phyloP scores from a whole-genome alignment of 2,329 filamentous ascomycete genomes.

The Madurella mycetomatis region DNA sequence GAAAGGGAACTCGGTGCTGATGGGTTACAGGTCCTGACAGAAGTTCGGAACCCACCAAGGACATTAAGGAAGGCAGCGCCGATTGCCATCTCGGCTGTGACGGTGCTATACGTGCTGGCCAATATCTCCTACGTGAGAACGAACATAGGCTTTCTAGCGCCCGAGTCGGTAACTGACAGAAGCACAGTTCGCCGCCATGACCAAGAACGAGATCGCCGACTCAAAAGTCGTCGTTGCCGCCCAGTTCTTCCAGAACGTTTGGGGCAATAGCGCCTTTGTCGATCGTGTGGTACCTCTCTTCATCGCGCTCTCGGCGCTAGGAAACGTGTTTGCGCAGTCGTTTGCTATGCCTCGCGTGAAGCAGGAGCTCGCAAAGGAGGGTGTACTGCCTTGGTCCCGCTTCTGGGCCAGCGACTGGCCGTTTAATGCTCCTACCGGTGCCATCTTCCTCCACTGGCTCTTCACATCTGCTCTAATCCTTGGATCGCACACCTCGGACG shows the following conservation, averaged over 20 bases:
- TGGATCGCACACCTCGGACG: constrained; percentile 25
- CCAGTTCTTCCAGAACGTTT: constrained; percentile 33
- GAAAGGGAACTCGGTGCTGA: neutral
- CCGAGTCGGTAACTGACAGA: neutral
- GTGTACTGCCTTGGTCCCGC: constrained; percentile 33
- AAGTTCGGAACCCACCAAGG: constrained; percentile 30
- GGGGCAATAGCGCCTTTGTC: constrained; percentile 28
- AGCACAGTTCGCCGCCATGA: constrained; percentile 29
- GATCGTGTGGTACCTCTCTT: constrained; percentile 30
- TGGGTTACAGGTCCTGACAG: constrained; percentile 29
- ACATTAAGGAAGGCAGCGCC: constrained; percentile 34
- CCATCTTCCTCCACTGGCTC: constrained; percentile 35
- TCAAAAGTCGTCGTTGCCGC: constrained; percentile 29
- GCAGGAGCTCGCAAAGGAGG: constrained; percentile 35
- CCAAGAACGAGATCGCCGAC: constrained; percentile 26
- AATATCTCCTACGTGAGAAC: constrained; percentile 34
- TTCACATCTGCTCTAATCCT: constrained; percentile 31
- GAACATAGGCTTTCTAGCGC: neutral
- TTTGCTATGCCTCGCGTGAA: constrained; percentile 34
- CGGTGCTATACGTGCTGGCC: constrained; percentile 35
- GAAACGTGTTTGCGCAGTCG: constrained; percentile 32
- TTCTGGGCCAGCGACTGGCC: constrained; percentile 35
- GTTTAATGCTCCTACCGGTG: constrained; percentile 32
- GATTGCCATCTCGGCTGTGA: constrained; percentile 31
- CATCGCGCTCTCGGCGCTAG: constrained; percentile 31